Evolutionary conservation across 2,329 filamentous ascomycete species (phyloP).

Genomic region (Acephala macrosclerotiorum): DNA sequence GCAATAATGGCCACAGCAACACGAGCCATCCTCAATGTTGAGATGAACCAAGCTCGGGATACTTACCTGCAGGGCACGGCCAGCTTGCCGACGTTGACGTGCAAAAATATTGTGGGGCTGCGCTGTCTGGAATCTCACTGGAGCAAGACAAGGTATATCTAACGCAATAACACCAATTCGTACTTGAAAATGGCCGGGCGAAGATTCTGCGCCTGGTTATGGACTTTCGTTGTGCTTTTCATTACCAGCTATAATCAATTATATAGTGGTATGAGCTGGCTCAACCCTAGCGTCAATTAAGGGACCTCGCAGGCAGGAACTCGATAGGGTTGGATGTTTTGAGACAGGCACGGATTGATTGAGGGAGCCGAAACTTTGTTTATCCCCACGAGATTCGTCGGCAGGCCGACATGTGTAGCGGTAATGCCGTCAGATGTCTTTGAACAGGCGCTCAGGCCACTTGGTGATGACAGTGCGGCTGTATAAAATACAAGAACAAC

Average conservation of each 20-base stretch:
- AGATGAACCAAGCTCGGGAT: not conserved
- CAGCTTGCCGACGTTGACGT: not conserved
- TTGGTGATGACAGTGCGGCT: not conserved
- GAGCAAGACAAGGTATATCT: not conserved
- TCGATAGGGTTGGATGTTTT: not conserved
- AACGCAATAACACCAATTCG: not conserved
- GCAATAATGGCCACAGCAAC: constrained; percentile 1
- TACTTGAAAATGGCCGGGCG: not conserved
- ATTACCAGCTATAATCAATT: not conserved
- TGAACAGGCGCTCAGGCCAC: not conserved
- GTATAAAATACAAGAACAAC: not conserved
- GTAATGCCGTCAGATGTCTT: constrained; percentile 1
- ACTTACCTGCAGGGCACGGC: not conserved
- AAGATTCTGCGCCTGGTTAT: not conserved
- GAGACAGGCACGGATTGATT: not conserved
- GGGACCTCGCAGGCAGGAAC: not conserved
- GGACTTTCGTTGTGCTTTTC: not conserved
- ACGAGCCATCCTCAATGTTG: not conserved
- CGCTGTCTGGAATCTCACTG: not conserved
- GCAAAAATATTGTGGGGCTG: not conserved
- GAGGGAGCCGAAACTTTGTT: constrained; percentile 4
- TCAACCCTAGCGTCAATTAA: not conserved
- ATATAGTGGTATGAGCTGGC: constrained; percentile 2
- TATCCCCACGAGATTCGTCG: constrained; percentile 17
- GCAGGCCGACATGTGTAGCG: not conserved